These are phyloP conservation scores for Epichloe gansuensis DNA, from an alignment of 2,329 filamentous ascomycete species.

Conservation along the genomic window DNA sequence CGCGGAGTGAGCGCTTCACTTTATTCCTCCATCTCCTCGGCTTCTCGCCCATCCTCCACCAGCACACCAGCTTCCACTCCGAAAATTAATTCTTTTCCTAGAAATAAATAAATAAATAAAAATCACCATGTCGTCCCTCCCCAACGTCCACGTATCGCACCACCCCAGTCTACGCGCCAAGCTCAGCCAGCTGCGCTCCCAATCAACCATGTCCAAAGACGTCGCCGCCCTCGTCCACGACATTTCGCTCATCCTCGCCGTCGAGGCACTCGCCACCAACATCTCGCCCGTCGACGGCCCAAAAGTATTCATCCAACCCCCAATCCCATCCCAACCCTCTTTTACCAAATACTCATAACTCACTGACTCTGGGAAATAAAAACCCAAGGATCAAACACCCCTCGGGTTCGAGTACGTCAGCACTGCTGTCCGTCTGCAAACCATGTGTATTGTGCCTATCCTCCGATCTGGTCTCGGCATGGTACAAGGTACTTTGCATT, in stretches of 20 bases:
- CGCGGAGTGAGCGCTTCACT: too few relatives aligned
- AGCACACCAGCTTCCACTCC: too few relatives aligned
- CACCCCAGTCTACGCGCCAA: constrained; percentile 84
- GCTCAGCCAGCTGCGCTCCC: constrained; percentile 76
- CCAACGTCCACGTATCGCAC: constrained; percentile 62
- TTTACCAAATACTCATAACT: neutral
- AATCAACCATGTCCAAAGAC: constrained; percentile 55
- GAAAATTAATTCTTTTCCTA: too few relatives aligned
- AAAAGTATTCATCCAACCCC: constrained; percentile 40
- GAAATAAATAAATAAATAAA: too few relatives aligned
- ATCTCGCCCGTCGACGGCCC: constrained; percentile 45
- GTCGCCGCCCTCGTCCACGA: constrained; percentile 77
- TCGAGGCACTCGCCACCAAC: constrained; percentile 60
- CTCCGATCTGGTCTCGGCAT: constrained; percentile 85
- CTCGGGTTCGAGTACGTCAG: constrained; percentile 65
- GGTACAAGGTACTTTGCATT: constrained; percentile 52
- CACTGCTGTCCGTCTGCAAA: constrained; percentile 46
- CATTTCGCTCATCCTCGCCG: constrained; percentile 68
- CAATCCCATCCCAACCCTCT: neutral
- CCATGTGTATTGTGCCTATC: constrained; percentile 77
- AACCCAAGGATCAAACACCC: constrained; percentile 56
- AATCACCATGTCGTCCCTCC: constrained; percentile 27
- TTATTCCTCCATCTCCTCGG: too few relatives aligned
- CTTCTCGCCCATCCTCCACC: too few relatives aligned
- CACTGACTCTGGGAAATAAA: too few relatives aligned